Percentiles rank a stretch among this genome's conserved stretches.
Conservation (phyloP, 345 rosid species). For the Brassica incana region DNA sequence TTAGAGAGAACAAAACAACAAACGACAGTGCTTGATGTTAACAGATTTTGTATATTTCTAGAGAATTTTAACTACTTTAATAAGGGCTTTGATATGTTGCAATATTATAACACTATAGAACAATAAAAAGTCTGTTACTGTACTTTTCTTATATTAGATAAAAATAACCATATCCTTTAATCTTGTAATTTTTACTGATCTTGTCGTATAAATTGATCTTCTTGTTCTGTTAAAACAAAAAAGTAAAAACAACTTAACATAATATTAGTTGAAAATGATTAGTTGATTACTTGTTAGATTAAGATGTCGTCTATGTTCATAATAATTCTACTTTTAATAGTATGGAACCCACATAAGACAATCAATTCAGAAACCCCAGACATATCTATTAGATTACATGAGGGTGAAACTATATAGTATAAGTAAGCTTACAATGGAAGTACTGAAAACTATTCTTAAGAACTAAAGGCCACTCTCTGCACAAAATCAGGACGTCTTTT, state of each 20-base stretch:
- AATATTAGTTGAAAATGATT: neutral
- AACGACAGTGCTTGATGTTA: neutral
- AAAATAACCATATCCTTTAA: neutral
- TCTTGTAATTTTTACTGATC: neutral
- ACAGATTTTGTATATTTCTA: neutral
- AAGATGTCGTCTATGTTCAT: neutral
- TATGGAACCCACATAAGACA: neutral
- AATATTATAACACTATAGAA: neutral
- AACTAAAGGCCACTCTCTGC: slow-evolving; percentile 87
- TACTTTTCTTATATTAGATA: neutral
- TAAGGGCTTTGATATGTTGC: neutral
- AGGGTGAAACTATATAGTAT: neutral
- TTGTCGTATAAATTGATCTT: neutral
- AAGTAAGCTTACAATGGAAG: neutral
- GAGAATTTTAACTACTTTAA: neutral
- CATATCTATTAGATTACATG: neutral
- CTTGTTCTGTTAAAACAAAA: neutral
- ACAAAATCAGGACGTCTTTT: slow-evolving; percentile 83
- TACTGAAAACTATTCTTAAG: slow-evolving; percentile 35
- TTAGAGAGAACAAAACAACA: neutral
- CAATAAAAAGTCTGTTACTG: neutral
- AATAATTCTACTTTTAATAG: neutral
- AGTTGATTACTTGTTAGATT: neutral
- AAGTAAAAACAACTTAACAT: neutral
- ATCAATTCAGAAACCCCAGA: neutral